Evolutionary conservation across 176 grass and related monocot species (phyloP).

Genomic region (Aechmea fasciata): DNA sequence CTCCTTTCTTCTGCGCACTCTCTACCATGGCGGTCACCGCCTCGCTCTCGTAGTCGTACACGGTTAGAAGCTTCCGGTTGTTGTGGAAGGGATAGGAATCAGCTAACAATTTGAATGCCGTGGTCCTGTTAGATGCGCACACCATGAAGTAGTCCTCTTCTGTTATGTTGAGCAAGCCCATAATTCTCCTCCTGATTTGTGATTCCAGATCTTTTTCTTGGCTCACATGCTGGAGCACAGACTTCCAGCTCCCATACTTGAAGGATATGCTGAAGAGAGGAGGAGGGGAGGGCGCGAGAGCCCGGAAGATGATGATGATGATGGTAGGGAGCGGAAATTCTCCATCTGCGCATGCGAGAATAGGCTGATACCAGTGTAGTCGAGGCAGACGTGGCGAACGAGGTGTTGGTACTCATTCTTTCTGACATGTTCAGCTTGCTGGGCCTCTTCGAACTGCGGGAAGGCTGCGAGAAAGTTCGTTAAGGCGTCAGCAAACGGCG

Average conservation of each 20-base stretch:
- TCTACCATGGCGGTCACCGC: conserved; percentile 46
- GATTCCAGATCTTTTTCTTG: conserved; percentile 18
- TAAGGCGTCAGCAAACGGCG: conserved; percentile 36
- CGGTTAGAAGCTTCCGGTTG: conserved; percentile 45
- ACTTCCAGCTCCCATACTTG: conserved; percentile 50
- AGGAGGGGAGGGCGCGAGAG: conserved; percentile 29
- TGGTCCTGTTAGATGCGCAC: conserved; percentile 76
- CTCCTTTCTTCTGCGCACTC: conserved; percentile 44
- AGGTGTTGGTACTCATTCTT: conserved; percentile 54
- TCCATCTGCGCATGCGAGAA: conserved; percentile 89
- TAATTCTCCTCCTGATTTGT: conserved; percentile 51
- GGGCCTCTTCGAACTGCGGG: conserved; percentile 48
- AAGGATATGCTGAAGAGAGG: conserved; percentile 87
- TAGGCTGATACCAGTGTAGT: conserved; percentile 82
- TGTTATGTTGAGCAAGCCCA: conserved; percentile 58
- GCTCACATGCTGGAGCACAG: conserved; percentile 42
- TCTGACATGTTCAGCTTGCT: conserved; percentile 47
- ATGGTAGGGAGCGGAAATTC: conserved; percentile 22
- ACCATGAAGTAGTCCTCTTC: conserved; percentile 84
- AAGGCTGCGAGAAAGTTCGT: conserved; percentile 49
- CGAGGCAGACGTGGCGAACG: conserved; percentile 61
- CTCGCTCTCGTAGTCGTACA: conserved; percentile 87
- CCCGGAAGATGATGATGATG: conserved; percentile 33
- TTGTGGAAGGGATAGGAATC: conserved; percentile 69
- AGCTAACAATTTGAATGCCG: conserved; percentile 70